Conservation (phyloP, 257 asterid genomes). For the Avicennia marina region DNA sequence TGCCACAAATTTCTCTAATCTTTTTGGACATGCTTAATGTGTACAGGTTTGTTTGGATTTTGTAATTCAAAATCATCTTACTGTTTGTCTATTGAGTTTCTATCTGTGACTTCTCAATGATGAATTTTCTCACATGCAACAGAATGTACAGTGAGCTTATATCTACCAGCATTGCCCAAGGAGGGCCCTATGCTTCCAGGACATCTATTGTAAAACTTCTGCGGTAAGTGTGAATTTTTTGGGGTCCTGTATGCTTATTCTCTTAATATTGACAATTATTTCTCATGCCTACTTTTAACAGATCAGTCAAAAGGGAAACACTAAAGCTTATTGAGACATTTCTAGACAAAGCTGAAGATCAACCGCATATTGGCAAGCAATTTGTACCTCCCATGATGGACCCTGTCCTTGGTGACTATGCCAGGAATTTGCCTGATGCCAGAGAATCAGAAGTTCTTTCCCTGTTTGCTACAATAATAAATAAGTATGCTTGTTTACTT, state of each 20-base stretch:
- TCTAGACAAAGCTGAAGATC: slow-evolving; percentile 93
- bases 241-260: not conserved
- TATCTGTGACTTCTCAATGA: slow-evolving; percentile 2
- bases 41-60: slow-evolving; percentile 53
- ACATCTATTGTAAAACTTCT: slow-evolving; percentile 88
- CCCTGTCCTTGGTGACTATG: slow-evolving; percentile 92
- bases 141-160: slow-evolving; percentile 99
- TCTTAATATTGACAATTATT: slow-evolving; percentile 1
- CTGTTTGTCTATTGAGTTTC: not conserved
- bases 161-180: slow-evolving; percentile 88
- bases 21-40: slow-evolving; percentile 98
- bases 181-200: slow-evolving; percentile 90
- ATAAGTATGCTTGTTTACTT: slow-evolving; percentile 56
- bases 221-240: slow-evolving; percentile 51
- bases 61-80: not conserved
- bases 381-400: slow-evolving; percentile 99
- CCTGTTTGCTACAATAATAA: slow-evolving; percentile 92
- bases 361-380: slow-evolving; percentile 83
- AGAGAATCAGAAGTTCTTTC: slow-evolving; percentile 99
- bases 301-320: slow-evolving; percentile 96
- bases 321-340: slow-evolving; percentile 94
- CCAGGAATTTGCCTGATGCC: slow-evolving; percentile 97
- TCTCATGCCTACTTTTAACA: slow-evolving; percentile 28
- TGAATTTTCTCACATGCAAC: slow-evolving; percentile 33
- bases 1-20: slow-evolving; percentile 76